phyloP scores from a whole-genome alignment of 192 early-diverging fungal species.

The Bifiguratus adelaidae region DNA sequence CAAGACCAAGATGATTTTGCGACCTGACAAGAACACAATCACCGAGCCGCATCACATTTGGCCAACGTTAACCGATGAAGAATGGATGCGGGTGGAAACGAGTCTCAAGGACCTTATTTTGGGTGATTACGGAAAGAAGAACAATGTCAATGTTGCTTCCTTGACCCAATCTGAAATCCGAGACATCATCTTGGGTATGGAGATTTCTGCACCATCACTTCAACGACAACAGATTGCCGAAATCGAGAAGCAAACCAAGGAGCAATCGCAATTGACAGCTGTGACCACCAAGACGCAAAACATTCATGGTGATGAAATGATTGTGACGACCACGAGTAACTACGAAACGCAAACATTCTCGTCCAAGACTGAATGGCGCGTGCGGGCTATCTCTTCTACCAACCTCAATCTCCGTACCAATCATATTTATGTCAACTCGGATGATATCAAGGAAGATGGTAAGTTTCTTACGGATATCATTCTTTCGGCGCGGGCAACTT shows the following conservation, averaged over 20 bases:
- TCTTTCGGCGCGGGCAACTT: neutral
- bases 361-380: conserved; percentile 99
- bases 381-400: conserved; percentile 94
- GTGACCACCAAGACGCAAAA: conserved; percentile 96
- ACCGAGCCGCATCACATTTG: conserved; percentile 97
- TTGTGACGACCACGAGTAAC: conserved; percentile 94
- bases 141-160: conserved; percentile 96
- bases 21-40: conserved; percentile 87
- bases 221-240: conserved; percentile 97
- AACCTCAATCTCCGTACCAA: conserved; percentile 92
- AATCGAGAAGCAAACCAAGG: conserved; percentile 92
- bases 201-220: conserved; percentile 92
- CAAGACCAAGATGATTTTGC: conserved; percentile 91
- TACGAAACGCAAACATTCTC: conserved; percentile 95
- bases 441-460: conserved; percentile 91
- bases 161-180: conserved; percentile 95
- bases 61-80: conserved; percentile 93
- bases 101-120: conserved; percentile 94
- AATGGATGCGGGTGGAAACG: conserved; percentile 95
- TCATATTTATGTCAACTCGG: conserved; percentile 93
- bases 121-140: conserved; percentile 98
- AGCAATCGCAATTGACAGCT: conserved; percentile 89
- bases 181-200: conserved; percentile 99
- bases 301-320: conserved; percentile 95
- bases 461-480: neutral